Conservation (phyloP, 139 green algal genomes). For the Micractinium sp. region DNA sequence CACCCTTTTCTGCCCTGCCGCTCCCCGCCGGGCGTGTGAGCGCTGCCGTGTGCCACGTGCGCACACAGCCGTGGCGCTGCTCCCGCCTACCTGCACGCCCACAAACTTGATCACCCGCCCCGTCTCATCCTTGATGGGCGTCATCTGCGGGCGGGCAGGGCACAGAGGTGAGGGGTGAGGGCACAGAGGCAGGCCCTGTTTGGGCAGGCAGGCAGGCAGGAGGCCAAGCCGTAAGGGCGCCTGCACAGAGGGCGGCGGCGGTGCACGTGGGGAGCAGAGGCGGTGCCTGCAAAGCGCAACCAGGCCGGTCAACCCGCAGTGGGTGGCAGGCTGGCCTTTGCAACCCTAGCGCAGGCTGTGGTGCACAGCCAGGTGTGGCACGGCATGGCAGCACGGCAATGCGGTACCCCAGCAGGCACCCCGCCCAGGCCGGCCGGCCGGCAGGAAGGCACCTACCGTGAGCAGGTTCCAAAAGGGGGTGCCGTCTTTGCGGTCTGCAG, state of each 20-base stretch:
- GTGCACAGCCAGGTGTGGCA: too few species aligned
- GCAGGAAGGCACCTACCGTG: constrained; percentile 87
- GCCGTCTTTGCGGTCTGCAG: constrained; percentile 65
- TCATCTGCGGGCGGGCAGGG: constrained; percentile 56
- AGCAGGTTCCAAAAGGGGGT: constrained; percentile 98
- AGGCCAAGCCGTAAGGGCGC: neutral
- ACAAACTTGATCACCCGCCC: constrained; percentile 91
- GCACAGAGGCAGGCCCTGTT: too few species aligned
- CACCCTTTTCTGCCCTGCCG: too few species aligned
- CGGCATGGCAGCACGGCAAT: too few species aligned
- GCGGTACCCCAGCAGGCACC: too few species aligned
- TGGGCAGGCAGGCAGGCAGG: neutral
- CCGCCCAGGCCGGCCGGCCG: too few species aligned
- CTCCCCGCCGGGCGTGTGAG: too few species aligned
- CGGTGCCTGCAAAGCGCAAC: too few species aligned
- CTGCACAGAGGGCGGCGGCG: neutral
- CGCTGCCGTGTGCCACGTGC: neutral
- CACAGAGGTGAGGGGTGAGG: too few species aligned
- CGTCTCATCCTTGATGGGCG: constrained; percentile 90
- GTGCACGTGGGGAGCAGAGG: neutral
- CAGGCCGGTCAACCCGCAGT: too few species aligned
- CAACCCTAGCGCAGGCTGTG: too few species aligned
- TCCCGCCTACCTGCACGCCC: constrained; percentile 69
- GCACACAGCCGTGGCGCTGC: neutral
- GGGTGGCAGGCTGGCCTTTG: too few species aligned